Conservation (phyloP, 805 yeast species). For the Schwanniomyces yamadae region DNA sequence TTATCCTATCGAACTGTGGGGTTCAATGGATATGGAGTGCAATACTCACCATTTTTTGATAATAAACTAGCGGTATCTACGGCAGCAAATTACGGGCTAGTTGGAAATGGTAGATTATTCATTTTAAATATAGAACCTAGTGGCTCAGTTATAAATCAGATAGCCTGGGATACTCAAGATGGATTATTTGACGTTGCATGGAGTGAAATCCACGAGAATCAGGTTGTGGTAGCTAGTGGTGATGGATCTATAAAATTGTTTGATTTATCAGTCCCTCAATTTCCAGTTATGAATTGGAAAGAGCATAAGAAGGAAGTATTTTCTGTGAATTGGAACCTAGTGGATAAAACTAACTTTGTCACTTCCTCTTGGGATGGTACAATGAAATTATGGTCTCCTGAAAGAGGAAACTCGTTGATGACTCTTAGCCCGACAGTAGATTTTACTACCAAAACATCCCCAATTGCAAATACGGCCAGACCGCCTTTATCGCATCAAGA, state of each 20-base stretch:
- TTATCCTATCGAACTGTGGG: slow-evolving; percentile 72
- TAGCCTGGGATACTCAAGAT: slow-evolving; percentile 85
- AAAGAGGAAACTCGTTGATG: slow-evolving; percentile 51
- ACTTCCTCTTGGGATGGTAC: slow-evolving; percentile 93
- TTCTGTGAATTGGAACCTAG: slow-evolving; percentile 69
- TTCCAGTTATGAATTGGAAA: slow-evolving; percentile 69
- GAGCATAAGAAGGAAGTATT: slow-evolving; percentile 81
- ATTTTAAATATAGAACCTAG: slow-evolving; percentile 64
- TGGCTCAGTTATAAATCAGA: slow-evolving; percentile 59
- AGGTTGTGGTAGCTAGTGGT: slow-evolving; percentile 77
- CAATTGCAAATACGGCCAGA: slow-evolving; percentile 21
- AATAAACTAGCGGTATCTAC: slow-evolving; percentile 87
- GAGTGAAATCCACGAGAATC: slow-evolving; percentile 91
- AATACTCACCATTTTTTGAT: slow-evolving; percentile 90
- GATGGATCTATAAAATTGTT: slow-evolving; percentile 86
- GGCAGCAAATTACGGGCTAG: slow-evolving; percentile 89
- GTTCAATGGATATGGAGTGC: slow-evolving; percentile 81
- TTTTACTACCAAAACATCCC: slow-evolving; percentile 27
- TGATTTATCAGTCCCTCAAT: slow-evolving; percentile 65
- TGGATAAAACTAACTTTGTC: slow-evolving; percentile 65
- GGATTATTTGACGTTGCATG: slow-evolving; percentile 85
- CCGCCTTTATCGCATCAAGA: slow-evolving; percentile 37
- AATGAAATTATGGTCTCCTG: slow-evolving; percentile 75
- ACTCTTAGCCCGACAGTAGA: slow-evolving; percentile 45
- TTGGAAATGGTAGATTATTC: slow-evolving; percentile 85